Evolutionary conservation across 345 rosid genomes (phyloP).

Genomic region (Fremontodendron californicum): DNA sequence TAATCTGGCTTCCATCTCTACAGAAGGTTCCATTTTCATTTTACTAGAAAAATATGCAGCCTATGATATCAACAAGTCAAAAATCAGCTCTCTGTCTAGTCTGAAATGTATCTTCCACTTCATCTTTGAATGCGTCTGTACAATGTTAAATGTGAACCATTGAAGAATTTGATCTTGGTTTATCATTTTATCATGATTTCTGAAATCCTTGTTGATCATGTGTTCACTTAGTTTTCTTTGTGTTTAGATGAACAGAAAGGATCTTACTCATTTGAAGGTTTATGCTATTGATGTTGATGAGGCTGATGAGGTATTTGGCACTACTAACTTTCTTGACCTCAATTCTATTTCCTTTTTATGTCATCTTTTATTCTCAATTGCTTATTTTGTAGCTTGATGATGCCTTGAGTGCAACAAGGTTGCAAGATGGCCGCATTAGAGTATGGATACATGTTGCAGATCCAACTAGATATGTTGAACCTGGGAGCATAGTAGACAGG

Average conservation of each 20-base stretch:
- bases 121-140: neutral
- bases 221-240: constrained; percentile 23
- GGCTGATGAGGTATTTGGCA: constrained; percentile 83
- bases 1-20: constrained; percentile 30
- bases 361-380: constrained; percentile 12
- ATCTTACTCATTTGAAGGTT: constrained; percentile 83
- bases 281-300: constrained; percentile 96
- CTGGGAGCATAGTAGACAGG: constrained; percentile 76
- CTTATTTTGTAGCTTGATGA: constrained; percentile 69
- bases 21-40: neutral
- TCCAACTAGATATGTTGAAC: constrained; percentile 69
- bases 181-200: neutral
- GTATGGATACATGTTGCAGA: constrained; percentile 97
- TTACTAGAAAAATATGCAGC: neutral
- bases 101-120: neutral
- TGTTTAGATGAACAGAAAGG: constrained; percentile 57
- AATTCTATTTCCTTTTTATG: neutral
- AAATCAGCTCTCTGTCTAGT: neutral
- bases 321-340: neutral
- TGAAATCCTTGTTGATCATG: neutral
- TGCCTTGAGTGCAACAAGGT: constrained; percentile 78
- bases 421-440: constrained; percentile 81
- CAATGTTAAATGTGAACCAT: neutral
- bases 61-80: neutral
- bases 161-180: neutral